Evolutionary conservation across 2,329 filamentous ascomycete species (phyloP).

Genomic region (Drechslerella stenobrocha): DNA sequence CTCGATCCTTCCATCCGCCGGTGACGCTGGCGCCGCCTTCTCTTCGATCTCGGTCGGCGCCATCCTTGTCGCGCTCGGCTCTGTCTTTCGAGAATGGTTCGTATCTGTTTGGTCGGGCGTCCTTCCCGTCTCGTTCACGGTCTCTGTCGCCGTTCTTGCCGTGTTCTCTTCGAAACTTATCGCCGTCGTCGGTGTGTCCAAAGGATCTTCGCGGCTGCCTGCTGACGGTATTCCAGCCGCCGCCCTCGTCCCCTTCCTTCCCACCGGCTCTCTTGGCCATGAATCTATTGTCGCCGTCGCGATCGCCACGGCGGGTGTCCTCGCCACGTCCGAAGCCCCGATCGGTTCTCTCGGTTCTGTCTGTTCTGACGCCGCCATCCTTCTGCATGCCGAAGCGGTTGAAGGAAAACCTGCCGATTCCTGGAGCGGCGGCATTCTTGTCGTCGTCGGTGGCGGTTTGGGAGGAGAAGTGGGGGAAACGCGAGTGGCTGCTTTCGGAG

Average conservation of each 20-base stretch:
- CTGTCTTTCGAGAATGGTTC: slow-evolving; percentile 41
- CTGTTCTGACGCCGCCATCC: slow-evolving; percentile 49
- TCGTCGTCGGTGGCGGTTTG: slow-evolving; percentile 50
- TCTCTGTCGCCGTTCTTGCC: slow-evolving; percentile 25
- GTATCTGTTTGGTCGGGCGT: slow-evolving; percentile 38
- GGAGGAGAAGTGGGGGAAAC: slow-evolving; percentile 46
- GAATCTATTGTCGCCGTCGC: slow-evolving; percentile 28
- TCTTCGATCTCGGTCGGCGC: slow-evolving; percentile 51
- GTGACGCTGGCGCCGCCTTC: slow-evolving; percentile 25
- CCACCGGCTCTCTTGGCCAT: slow-evolving; percentile 14
- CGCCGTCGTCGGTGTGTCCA: slow-evolving; percentile 53
- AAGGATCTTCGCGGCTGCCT: slow-evolving; percentile 53
- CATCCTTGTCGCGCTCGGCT: slow-evolving; percentile 43
- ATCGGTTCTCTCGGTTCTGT: slow-evolving; percentile 50
- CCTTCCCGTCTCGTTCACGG: slow-evolving; percentile 28
- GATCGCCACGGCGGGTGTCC: slow-evolving; percentile 49
- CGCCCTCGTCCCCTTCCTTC: slow-evolving; percentile 47
- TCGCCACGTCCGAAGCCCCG: slow-evolving; percentile 50
- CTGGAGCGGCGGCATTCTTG: slow-evolving; percentile 47
- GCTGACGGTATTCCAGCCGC: slow-evolving; percentile 53
- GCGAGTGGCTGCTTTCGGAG: slow-evolving; percentile 48
- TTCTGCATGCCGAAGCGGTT: slow-evolving; percentile 51
- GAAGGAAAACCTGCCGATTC: slow-evolving; percentile 49
- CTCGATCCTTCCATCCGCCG: slow-evolving; percentile 52
- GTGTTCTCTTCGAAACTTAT: slow-evolving; percentile 51